phyloP scores from a whole-genome alignment of 2,329 filamentous ascomycete genomes.

The Colletotrichum orchidophilum region DNA sequence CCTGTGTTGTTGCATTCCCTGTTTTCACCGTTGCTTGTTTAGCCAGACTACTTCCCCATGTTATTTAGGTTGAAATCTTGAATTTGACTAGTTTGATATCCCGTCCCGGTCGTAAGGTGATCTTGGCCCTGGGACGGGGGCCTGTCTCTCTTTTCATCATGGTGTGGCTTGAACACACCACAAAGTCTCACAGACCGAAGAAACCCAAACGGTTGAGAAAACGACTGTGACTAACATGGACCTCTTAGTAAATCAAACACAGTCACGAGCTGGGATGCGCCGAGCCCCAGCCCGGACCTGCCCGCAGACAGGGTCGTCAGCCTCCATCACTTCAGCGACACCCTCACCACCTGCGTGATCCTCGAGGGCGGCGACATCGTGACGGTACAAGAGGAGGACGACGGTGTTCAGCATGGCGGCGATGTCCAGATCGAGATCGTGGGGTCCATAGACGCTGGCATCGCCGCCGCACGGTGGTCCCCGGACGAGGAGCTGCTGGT shows the following conservation, averaged over 20 bases:
- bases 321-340: constrained; percentile 88
- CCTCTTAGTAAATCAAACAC: constrained; percentile 40
- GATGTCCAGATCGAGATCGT: constrained; percentile 91
- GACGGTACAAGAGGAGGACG: constrained; percentile 76
- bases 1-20: not conserved
- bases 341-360: constrained; percentile 79
- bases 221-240: constrained; percentile 35
- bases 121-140: not conserved
- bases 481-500: constrained; percentile 92
- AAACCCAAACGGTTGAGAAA: constrained; percentile 15
- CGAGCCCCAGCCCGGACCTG: constrained; percentile 80
- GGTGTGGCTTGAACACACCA: constrained; percentile 15
- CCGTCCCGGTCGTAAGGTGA: not conserved
- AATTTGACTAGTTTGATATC: not conserved
- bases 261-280: constrained; percentile 90
- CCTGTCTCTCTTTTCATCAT: not conserved
- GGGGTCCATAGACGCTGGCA: constrained; percentile 91
- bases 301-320: constrained; percentile 78
- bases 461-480: constrained; percentile 90
- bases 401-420: too few relatives aligned
- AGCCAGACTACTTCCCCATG: not conserved
- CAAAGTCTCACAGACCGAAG: not conserved
- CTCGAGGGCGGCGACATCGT: constrained; percentile 92
- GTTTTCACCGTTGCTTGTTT: not conserved
- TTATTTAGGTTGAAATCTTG: not conserved